Evolutionary conservation across 768 basidiomycete species (phyloP), one percentile per base, ranked within the genome.

Genomic region (Boletus insuetus): DNA sequence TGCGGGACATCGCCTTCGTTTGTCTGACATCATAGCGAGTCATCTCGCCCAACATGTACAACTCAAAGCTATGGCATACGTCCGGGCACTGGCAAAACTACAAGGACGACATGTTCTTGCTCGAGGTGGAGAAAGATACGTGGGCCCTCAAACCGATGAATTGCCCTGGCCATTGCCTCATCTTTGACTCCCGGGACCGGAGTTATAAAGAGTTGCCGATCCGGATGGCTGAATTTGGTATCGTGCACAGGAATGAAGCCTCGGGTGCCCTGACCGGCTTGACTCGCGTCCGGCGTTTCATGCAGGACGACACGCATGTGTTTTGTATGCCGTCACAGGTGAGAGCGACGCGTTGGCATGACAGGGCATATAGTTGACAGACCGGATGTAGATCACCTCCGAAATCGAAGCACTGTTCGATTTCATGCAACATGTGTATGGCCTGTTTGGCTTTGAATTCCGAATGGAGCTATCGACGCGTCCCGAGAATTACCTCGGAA

Each of bases 121-220:
- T 98, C 54, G 90, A 95, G 54, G 75, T 98, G 53, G 97, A 99
- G 74, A 98, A 98, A 76, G 94, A 98, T 75, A 83, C 83, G 67
- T 99, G 93, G 84, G 96, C 82, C 0, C 79, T 98, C 55, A 97
- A 98, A 75, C 97, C 97, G 19, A 99, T 99, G 97, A 99, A 99
- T 73, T 98, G 97, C 76, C 97, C 91, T 0, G 95, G 95, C 6
- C 97, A 98, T 70, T 94, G 91, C 72, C 73, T 98, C 47, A 91
- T 99, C 63, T 99, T 98, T 67, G 96, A 94, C 73, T 89, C 91
- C 24, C 82, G 91, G 54, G 95, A 97, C 71, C 85, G 97, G 58
- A 88, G 85, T 57, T 98, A 98, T 77, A 90, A 87, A 69, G 97
- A 99, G 72, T 80, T 98, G 14, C 97, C 97, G 9, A 86, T 99